Conservation (phyloP, 805 yeast genomes). For the Saccharomycopsis capsularis region DNA sequence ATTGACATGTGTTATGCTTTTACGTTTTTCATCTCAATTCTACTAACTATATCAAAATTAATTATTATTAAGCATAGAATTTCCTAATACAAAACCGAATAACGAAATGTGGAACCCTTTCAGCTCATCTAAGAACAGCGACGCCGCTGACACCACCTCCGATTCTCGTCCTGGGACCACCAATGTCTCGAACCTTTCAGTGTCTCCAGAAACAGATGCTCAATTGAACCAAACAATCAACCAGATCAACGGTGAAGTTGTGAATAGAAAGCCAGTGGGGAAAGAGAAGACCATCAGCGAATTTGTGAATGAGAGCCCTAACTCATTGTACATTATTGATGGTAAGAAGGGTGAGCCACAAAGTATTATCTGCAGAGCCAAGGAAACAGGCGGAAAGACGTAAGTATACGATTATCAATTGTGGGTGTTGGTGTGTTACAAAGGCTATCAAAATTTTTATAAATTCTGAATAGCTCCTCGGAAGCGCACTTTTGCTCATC, state of each 20-base stretch:
- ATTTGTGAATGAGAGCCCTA: constrained; percentile 17
- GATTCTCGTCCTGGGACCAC: not conserved
- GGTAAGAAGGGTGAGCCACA: constrained; percentile 17
- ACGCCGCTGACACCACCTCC: not conserved
- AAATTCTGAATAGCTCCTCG: no score
- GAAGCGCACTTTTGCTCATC: no score
- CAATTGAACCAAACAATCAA: constrained; percentile 13
- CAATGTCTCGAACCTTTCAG: not conserved
- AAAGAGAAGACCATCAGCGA: constrained; percentile 10
- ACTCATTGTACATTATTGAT: constrained; percentile 19
- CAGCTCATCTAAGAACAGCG: not conserved
- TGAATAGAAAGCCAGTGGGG: constrained; percentile 6
- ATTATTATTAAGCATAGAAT: no score
- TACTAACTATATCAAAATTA: no score
- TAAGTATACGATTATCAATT: no score
- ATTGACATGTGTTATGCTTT: no score
- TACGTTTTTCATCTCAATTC: no score
- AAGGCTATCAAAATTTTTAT: no score
- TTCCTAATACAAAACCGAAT: no score
- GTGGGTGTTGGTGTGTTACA: no score
- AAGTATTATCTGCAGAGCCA: constrained; percentile 19
- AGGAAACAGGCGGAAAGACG: constrained; percentile 14
- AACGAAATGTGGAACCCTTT: constrained; percentile 20
- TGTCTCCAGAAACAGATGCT: not conserved
- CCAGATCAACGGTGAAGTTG: constrained; percentile 11